Evolutionary conservation across 2,329 filamentous ascomycete species (phyloP).

Genomic region (Colletotrichum endophyticum): DNA sequence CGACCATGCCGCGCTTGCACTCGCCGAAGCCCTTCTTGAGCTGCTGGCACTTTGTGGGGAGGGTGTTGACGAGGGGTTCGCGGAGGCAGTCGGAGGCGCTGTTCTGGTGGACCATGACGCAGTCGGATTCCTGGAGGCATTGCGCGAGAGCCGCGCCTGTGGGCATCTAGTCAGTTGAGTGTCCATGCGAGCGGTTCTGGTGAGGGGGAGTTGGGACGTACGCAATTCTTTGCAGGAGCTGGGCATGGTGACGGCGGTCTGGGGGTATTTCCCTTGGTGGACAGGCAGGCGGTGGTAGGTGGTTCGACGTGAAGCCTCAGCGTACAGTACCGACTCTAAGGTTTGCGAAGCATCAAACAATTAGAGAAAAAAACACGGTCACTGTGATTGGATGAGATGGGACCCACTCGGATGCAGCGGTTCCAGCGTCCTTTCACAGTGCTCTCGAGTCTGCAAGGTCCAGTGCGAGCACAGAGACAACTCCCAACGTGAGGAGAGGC

Average conservation of each 20-base stretch:
- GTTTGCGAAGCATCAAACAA: slow-evolving; percentile 26
- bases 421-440: background rate
- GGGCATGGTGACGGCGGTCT: slow-evolving; percentile 67
- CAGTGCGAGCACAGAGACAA: background rate
- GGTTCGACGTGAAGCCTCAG: slow-evolving; percentile 8
- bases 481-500: background rate
- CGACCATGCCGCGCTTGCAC: slow-evolving; percentile 94
- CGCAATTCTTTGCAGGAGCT: slow-evolving; percentile 97
- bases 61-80: slow-evolving; percentile 77
- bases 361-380: background rate
- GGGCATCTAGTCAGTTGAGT: background rate
- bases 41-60: slow-evolving; percentile 90
- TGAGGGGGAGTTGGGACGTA: slow-evolving; percentile 50
- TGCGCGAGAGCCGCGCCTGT: slow-evolving; percentile 88
- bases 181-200: background rate
- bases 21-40: slow-evolving; percentile 92
- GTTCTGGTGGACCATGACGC: slow-evolving; percentile 91
- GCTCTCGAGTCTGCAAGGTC: background rate
- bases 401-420: slow-evolving; percentile 5
- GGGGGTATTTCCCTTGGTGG: slow-evolving; percentile 11
- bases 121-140: slow-evolving; percentile 96
- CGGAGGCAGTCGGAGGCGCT: slow-evolving; percentile 87
- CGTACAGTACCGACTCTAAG: background rate
- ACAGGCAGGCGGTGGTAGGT: background rate
- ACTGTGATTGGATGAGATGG: background rate